Base-by-base conservation (phyloP, 169 alveolate species). In the Blepharisma undulans region DNA sequence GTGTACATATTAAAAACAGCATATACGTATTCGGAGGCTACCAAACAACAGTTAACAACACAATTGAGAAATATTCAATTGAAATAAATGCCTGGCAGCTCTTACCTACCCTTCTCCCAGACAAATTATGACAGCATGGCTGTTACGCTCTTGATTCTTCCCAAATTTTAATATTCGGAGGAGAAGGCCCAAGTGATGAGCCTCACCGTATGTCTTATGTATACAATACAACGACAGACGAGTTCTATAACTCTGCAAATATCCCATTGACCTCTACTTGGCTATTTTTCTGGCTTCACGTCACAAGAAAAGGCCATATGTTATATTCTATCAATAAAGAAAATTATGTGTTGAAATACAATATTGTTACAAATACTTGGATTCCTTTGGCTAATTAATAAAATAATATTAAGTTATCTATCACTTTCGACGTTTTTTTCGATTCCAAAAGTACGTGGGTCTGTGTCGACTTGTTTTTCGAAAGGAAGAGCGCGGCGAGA, bases 11-110 rank as follows among this genome's bases (percentile, higher is more conserved):
- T 27, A 71, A 61, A 29, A 32, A 72, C 22, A 16, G 30, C 22
- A 72, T 86, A 4, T 86, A 86, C 32, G 84, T 86, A 22, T 48
- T 86, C 29, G 91, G 91, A 72, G 91, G 91, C 4, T 86, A 29
- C 27, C 80, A 72, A 22, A 72, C 48, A 18, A 1, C 84, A 30
- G 84, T 86, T 18, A 66, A 48, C 66, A 71, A 86, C 29, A 25
- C 91, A 25, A 71, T 60, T 86, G 91, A 86, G 29, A 59, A 25
- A 32, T 86, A 66, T 85, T 25, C 72, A 1, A 72, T 86, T 6
- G 29, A 86, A n/a, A 0, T 10, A 12, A 36, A 86, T 30, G 14
- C 10, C 12, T 86, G 91, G 91, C 30, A 21, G 6, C 30, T 86
- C 21, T 22, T 86, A 22, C 29, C 76, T 19, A 32, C 72, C 1